Evolutionary conservation across 2,329 filamentous ascomycete genomes (phyloP).

Genomic region (Podosphaera xanthii): DNA sequence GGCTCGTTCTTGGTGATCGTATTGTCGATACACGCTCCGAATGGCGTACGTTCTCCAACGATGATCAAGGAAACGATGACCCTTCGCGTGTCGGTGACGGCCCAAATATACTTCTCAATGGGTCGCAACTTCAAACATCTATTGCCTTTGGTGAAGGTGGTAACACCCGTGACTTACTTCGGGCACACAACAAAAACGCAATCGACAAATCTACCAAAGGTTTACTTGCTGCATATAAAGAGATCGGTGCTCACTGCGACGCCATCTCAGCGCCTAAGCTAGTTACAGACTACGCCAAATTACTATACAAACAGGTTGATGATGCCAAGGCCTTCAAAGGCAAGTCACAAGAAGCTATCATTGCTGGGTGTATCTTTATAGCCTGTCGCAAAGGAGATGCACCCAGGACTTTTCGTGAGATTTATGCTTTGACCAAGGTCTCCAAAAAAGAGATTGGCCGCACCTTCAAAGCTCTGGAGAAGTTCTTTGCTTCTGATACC

Average conservation of each 20-base stretch:
- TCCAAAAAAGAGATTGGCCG: constrained; percentile 93
- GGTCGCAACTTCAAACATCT: constrained; percentile 67
- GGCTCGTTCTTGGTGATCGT: constrained; percentile 70
- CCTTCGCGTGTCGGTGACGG: constrained; percentile 95
- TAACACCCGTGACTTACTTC: constrained; percentile 51
- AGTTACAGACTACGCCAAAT: constrained; percentile 75
- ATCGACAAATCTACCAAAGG: constrained; percentile 67
- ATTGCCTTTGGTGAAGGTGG: constrained; percentile 65
- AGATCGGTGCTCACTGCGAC: constrained; percentile 75
- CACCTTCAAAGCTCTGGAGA: constrained; percentile 82
- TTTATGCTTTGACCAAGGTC: constrained; percentile 80
- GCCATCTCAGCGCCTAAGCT: constrained; percentile 59
- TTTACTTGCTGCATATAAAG: constrained; percentile 62
- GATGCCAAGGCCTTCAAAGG: constrained; percentile 88
- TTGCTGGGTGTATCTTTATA: constrained; percentile 93
- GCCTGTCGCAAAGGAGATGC: constrained; percentile 78
- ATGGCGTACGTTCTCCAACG: constrained; percentile 97
- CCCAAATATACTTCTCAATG: constrained; percentile 72
- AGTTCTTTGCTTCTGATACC: constrained; percentile 59
- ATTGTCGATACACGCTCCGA: constrained; percentile 92
- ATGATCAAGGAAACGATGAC: constrained; percentile 89
- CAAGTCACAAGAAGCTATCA: constrained; percentile 80
- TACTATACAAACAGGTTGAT: constrained; percentile 84
- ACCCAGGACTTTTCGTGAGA: constrained; percentile 79
- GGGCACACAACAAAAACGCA: constrained; percentile 61